Evolutionary conservation across 306 rosid genomes (phyloP).

Genomic region (Prunus mume): DNA sequence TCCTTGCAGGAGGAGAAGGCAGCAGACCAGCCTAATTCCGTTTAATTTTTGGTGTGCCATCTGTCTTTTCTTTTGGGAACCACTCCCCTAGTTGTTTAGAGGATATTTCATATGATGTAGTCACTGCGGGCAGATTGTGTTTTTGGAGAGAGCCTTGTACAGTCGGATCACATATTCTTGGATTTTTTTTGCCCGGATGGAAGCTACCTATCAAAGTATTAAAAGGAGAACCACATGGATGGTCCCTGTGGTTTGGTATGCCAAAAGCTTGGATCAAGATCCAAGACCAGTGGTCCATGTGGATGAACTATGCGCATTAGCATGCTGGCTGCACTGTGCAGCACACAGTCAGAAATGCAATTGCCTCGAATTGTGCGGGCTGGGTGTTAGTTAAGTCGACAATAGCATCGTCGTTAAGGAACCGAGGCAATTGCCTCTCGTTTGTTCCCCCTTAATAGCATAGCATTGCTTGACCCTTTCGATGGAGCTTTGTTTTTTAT

Average conservation of each 20-base stretch:
- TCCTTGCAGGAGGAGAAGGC: conserved; percentile 63
- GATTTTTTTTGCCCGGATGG: conserved; percentile 31
- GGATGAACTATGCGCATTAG: not conserved
- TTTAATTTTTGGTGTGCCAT: conserved; percentile 27
- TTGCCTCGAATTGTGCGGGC: not conserved
- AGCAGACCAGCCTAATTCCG: conserved; percentile 36
- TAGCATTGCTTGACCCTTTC: not conserved
- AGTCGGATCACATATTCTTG: conserved; percentile 27
- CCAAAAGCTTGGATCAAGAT: conserved; percentile 6
- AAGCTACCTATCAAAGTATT: conserved; percentile 21
- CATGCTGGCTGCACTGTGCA: not conserved
- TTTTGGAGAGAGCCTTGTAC: conserved; percentile 37
- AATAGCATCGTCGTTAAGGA: not conserved
- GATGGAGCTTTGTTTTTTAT: not conserved
- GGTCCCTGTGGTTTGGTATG: not conserved
- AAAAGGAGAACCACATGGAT: conserved; percentile 25
- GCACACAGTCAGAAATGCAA: not conserved
- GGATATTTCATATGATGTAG: conserved; percentile 21
- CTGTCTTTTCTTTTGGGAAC: conserved; percentile 7
- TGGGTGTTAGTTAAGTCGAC: conserved; percentile 1
- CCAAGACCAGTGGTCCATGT: not conserved
- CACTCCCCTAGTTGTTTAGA: conserved; percentile 22
- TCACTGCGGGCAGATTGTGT: conserved; percentile 19
- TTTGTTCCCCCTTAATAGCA: not conserved
- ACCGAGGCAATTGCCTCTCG: not conserved